A percentile compares a stretch with the other conserved stretches of the same genome.
phyloP scores from a whole-genome alignment of 495 filamentous ascomycete genomes.

The Stereocaulon alpinum region DNA sequence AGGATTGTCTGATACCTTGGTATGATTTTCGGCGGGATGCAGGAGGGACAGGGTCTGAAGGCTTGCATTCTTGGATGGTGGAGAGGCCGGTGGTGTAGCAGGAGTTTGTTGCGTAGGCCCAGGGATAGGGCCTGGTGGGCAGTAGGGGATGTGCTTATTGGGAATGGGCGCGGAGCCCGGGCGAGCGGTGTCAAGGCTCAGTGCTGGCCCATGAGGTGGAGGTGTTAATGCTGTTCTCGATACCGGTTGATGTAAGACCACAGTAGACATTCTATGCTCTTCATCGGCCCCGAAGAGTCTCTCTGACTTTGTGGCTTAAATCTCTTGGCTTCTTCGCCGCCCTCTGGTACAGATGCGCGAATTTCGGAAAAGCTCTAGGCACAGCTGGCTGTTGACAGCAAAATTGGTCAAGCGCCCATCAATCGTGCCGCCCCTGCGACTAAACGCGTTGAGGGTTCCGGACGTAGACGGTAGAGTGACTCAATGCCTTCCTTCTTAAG shows the following conservation, averaged over 20 bases:
- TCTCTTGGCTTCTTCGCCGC: neutral
- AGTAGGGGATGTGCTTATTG: conserved; percentile 81
- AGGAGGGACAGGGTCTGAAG: conserved; percentile 54
- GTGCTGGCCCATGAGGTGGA: conserved; percentile 33
- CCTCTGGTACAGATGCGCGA: neutral
- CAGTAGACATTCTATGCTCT: conserved; percentile 36
- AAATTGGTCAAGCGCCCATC: neutral
- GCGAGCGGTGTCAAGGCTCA: conserved; percentile 30
- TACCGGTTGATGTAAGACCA: conserved; percentile 39
- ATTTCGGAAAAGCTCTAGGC: neutral
- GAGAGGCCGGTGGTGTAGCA: conserved; percentile 59
- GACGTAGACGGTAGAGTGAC: neutral
- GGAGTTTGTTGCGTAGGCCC: conserved; percentile 35
- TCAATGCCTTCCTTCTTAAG: neutral
- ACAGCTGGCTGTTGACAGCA: neutral
- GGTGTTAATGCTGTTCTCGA: conserved; percentile 37
- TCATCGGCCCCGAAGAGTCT: conserved; percentile 3
- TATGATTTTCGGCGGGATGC: conserved; percentile 59
- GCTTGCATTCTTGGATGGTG: conserved; percentile 40
- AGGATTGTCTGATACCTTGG: conserved; percentile 44
- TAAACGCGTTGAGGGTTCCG: neutral
- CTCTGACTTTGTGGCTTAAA: neutral
- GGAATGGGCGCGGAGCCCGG: conserved; percentile 54
- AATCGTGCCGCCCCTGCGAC: neutral
- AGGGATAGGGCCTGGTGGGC: conserved; percentile 66